Evolutionary conservation across 2,329 filamentous ascomycete species (phyloP).

Genomic region (Xylariaceae sp.): DNA sequence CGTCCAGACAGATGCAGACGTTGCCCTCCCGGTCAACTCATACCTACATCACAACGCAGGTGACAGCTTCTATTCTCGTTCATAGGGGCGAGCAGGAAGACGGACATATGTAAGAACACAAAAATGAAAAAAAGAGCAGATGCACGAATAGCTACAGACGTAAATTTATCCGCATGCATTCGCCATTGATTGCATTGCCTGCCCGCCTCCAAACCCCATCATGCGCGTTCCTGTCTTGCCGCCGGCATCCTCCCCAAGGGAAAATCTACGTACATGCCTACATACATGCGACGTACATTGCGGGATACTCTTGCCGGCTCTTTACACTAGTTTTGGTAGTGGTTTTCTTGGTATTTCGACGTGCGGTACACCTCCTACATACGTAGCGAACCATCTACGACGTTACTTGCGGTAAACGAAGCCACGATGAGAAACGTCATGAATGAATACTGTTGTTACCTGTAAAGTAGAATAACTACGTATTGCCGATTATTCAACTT

Average conservation of each 20-base stretch:
- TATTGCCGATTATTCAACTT: too few species aligned
- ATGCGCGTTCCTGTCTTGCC: not conserved
- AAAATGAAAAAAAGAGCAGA: not conserved
- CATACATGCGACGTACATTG: not conserved
- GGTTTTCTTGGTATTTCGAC: too few species aligned
- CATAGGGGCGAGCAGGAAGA: not conserved
- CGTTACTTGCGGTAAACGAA: too few species aligned
- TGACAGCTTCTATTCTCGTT: not conserved
- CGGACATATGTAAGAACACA: not conserved
- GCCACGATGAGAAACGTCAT: too few species aligned
- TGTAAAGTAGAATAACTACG: too few species aligned
- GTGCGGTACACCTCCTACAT: too few species aligned
- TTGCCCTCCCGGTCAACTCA: too few species aligned
- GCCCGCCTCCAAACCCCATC: not conserved
- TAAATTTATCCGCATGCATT: not conserved
- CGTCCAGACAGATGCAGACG: too few species aligned
- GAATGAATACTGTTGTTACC: too few species aligned
- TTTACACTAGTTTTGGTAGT: not conserved
- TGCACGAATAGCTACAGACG: not conserved
- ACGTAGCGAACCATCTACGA: too few species aligned
- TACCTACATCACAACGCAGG: too few species aligned
- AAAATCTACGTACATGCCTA: too few species aligned
- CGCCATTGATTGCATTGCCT: not conserved
- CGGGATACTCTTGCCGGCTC: not conserved
- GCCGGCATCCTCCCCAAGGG: not conserved